Evolutionary conservation across 805 yeast species (phyloP).

Genomic region (Suhomyces sp.): DNA sequence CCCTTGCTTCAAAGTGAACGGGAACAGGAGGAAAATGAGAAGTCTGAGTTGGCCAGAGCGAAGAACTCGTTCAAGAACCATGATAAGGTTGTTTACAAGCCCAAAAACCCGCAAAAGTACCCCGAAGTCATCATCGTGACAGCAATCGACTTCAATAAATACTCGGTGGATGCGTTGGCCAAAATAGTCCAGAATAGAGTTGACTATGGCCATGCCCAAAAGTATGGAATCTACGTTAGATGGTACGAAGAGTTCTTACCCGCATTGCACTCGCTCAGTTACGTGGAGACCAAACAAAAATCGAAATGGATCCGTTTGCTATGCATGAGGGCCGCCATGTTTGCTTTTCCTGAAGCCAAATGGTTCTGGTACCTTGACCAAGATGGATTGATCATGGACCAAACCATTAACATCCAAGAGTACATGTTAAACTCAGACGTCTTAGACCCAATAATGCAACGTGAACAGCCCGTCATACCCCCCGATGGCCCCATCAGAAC

Average conservation of each 20-base stretch:
- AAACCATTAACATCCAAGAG: conserved; percentile 56
- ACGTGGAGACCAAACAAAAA: conserved; percentile 42
- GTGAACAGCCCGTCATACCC: conserved; percentile 72
- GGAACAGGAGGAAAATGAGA: conserved; percentile 49
- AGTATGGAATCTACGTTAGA: conserved; percentile 80
- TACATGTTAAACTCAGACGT: conserved; percentile 61
- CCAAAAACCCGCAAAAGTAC: conserved; percentile 33
- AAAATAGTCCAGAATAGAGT: conserved; percentile 81
- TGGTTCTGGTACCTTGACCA: conserved; percentile 88
- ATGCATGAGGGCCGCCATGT: conserved; percentile 82
- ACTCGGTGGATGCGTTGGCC: conserved; percentile 57
- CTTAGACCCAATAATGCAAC: conserved; percentile 60
- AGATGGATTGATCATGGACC: conserved; percentile 73
- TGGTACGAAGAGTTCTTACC: conserved; percentile 85
- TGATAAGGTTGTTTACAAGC: conserved; percentile 55
- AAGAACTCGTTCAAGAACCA: conserved; percentile 62
- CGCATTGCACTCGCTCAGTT: conserved; percentile 42
- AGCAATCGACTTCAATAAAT: conserved; percentile 70
- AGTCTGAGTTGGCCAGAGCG: conserved; percentile 44
- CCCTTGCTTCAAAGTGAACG: conserved; percentile 32
- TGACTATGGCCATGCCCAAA: conserved; percentile 79
- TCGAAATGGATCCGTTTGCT: conserved; percentile 64
- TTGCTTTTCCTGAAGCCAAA: conserved; percentile 87
- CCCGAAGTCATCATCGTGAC: conserved; percentile 79
- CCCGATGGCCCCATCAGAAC: conserved; percentile 70